Evolutionary conservation across 2,329 filamentous ascomycete genomes (phyloP).

Genomic region (Seiridium cupressi): DNA sequence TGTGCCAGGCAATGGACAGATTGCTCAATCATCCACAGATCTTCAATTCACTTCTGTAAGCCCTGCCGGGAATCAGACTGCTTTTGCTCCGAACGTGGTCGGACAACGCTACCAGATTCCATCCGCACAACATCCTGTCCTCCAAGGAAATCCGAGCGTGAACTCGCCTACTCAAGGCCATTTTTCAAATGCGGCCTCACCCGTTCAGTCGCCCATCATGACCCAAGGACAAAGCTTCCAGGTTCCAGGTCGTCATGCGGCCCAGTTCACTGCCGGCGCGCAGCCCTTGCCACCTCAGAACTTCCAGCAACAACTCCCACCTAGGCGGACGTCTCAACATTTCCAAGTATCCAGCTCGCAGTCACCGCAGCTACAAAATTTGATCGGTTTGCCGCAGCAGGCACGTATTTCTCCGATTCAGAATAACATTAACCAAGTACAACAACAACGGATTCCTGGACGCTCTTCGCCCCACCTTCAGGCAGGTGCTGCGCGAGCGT

Average conservation of each 20-base stretch:
- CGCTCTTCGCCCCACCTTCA: not conserved
- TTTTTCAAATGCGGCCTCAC: not conserved
- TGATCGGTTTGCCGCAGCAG: not conserved
- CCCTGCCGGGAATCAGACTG: not conserved
- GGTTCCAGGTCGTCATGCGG: not conserved
- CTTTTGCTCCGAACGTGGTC: not conserved
- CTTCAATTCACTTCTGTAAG: not conserved
- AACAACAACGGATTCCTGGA: not conserved
- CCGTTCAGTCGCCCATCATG: not conserved
- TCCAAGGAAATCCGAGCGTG: not conserved
- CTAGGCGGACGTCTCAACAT: conserved; percentile 8
- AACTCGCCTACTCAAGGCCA: not conserved
- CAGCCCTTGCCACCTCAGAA: not conserved
- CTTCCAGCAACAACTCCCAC: not conserved
- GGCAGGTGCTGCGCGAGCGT: not conserved
- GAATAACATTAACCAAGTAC: not conserved
- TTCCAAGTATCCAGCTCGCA: not conserved
- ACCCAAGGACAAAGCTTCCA: not conserved
- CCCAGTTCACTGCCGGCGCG: not conserved
- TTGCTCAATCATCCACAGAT: not conserved
- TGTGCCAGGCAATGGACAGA: not conserved
- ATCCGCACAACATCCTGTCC: not conserved
- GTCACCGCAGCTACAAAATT: conserved; percentile 8
- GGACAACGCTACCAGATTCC: not conserved
- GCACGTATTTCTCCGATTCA: conserved; percentile 9